Conservation (phyloP, 768 basidiomycete genomes). For the Porphyrellus cyaneotinctus region DNA sequence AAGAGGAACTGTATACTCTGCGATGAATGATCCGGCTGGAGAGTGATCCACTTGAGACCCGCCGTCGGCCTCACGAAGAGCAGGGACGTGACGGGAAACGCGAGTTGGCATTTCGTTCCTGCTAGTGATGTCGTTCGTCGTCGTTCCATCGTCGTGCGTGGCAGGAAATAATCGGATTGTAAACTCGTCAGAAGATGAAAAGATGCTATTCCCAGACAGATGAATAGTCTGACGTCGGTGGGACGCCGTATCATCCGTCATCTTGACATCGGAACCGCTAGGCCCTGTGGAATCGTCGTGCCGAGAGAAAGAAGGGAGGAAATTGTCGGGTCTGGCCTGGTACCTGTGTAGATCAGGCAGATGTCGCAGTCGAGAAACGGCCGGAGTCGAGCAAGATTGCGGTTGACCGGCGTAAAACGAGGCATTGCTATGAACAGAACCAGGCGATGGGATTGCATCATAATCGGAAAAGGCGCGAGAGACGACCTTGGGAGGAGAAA, state of each 20-base stretch:
- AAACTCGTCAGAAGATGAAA: slow-evolving; percentile 30
- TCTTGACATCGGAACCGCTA: slow-evolving; percentile 14
- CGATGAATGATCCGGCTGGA: slow-evolving; percentile 10
- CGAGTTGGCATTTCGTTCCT: neutral
- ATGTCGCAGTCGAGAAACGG: slow-evolving; percentile 1
- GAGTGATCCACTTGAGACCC: neutral
- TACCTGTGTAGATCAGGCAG: neutral
- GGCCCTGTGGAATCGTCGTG: neutral
- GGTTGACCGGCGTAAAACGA: slow-evolving; percentile 23
- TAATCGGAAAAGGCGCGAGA: neutral
- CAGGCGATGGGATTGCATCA: neutral
- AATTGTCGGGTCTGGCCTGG: neutral
- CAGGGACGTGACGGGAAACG: neutral
- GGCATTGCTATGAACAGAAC: neutral
- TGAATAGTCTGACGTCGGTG: slow-evolving; percentile 13
- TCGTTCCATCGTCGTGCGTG: neutral
- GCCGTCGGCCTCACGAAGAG: neutral
- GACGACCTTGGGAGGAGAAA: slow-evolving; percentile 9
- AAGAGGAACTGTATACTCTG: slow-evolving; percentile 17
- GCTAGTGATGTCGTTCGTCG: neutral
- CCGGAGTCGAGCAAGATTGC: slow-evolving; percentile 28
- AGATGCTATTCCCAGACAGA: slow-evolving; percentile 27
- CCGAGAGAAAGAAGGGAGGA: neutral
- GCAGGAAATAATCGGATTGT: slow-evolving; percentile 12
- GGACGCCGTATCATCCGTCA: slow-evolving; percentile 14